Percentiles rank a stretch among this genome's conserved stretches.
Conservation (phyloP, 2,329 filamentous ascomycete species). For the Daldinia sp. region DNA sequence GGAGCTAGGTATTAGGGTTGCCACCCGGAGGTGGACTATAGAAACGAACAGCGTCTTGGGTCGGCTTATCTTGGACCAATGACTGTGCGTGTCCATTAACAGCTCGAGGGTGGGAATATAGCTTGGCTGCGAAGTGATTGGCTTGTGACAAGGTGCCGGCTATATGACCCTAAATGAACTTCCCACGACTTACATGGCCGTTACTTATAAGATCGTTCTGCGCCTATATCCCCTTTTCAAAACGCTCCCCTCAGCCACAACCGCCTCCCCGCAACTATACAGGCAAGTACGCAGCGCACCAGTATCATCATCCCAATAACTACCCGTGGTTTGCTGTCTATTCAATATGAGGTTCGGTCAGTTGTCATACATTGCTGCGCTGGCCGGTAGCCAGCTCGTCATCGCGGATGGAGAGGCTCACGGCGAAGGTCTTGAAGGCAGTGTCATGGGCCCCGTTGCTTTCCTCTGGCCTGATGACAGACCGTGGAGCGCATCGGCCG, state of each 20-base stretch:
- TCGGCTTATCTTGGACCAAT: conserved; percentile 37
- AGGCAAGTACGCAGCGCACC: conserved; percentile 7
- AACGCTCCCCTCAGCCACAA: conserved; percentile 20
- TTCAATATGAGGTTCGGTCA: conserved; percentile 35
- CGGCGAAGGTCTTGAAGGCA: conserved; percentile 44
- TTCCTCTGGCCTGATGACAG: conserved; percentile 64
- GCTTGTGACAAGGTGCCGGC: conserved; percentile 33
- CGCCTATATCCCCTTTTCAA: conserved; percentile 9
- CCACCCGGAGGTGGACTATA: conserved; percentile 1
- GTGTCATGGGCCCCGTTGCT: conserved; percentile 61
- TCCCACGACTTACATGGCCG: conserved; percentile 17
- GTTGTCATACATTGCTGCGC: conserved; percentile 25
- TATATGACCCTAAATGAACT: conserved; percentile 35
- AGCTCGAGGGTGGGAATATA: conserved; percentile 12
- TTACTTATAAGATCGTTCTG: conserved; percentile 29
- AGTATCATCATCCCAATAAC: neutral
- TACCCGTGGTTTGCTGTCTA: conserved; percentile 2
- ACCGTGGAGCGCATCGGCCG: conserved; percentile 56
- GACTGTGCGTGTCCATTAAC: conserved; percentile 18
- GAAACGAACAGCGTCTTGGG: conserved; percentile 10
- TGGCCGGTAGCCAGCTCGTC: conserved; percentile 29
- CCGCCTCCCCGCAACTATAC: conserved; percentile 10
- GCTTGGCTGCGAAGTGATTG: conserved; percentile 29
- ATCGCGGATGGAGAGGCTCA: conserved; percentile 32
- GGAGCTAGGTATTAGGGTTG: neutral